phyloP scores from a whole-genome alignment of 805 yeast species.

The Lachancea sp. region DNA sequence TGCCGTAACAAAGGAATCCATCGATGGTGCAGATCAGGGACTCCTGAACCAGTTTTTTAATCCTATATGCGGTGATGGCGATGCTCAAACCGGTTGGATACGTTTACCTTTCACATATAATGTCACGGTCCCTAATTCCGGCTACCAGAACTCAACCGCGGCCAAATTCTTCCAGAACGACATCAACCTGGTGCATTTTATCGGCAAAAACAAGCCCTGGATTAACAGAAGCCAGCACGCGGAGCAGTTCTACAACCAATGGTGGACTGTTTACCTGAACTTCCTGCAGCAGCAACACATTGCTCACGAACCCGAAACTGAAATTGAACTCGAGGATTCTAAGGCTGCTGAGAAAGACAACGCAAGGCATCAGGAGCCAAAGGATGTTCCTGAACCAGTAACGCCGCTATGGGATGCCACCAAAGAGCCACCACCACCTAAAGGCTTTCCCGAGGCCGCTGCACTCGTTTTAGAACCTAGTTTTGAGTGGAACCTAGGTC shows the following conservation, averaged over 20 bases:
- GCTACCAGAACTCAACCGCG: conserved; percentile 72
- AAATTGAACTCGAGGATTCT: neutral
- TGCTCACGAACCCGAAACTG: neutral
- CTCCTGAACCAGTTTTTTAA: conserved; percentile 68
- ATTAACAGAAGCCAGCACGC: conserved; percentile 14
- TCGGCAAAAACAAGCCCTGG: conserved; percentile 62
- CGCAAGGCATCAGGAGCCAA: too few species aligned
- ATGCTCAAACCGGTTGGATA: conserved; percentile 42
- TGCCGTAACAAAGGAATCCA: conserved; percentile 33
- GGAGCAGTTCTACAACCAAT: conserved; percentile 7
- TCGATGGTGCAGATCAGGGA: conserved; percentile 95
- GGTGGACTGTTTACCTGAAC: conserved; percentile 10
- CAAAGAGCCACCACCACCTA: conserved; percentile 37
- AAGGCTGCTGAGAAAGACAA: too few species aligned
- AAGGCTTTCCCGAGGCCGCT: conserved; percentile 26
- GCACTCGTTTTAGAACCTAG: conserved; percentile 18
- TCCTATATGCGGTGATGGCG: conserved; percentile 17
- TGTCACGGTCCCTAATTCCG: conserved; percentile 62
- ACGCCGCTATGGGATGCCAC: conserved; percentile 40
- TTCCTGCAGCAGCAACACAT: neutral
- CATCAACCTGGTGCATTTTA: conserved; percentile 53
- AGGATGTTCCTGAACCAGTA: neutral
- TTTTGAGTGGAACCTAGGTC: conserved; percentile 17
- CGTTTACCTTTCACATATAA: conserved; percentile 76
- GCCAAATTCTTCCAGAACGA: conserved; percentile 43